Base-by-base conservation (phyloP, 2,329 filamentous ascomycete species). In the Hypoxylon sp. region DNA sequence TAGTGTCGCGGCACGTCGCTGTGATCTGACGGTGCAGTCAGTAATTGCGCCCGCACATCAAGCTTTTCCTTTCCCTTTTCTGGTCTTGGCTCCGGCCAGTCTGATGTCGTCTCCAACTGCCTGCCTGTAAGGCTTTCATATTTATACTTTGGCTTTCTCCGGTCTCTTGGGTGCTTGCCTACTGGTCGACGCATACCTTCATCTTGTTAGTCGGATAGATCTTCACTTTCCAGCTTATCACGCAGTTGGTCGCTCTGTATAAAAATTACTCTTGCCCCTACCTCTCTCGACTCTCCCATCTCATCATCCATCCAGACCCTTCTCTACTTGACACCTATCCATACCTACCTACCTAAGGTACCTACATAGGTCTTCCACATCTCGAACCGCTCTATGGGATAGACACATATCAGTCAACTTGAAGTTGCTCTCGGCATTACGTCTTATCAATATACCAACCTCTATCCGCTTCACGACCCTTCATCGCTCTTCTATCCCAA, bases 11-110 rank as follows among this genome's bases (percentile, higher is more conserved):
- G 23, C 24, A 33, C 2, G 5, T 53, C 49, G 18, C 55, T 51
- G n/a, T 49, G 47, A 53, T 35, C 47, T 46, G 48, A 50, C 46
- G 49, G 49, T 35, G 47, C 10, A 24, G 46, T 49, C 37, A 40
- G 27, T 41, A 38, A 33, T 27, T 33, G 49, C 45, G 20, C 8
- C 31, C 31, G 15, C 31, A 18, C 31, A 18, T 59, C 60, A 57
- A 54, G 49, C 57, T 43, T 52, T 37, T 38, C 26, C 13, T 15
- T 42, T 42, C 10, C 38, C 15, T 8, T 23, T 40, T 40, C 15
- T 23, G 18, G 17, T 5, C 35, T n/a, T 42, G 33, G 40, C 13
- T 24, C 38, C 43, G 49, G 33, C 53, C 40, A 38, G 21, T 38
- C 17, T 37, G n/a, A 47, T 27, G 41, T 24, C 40, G 20, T 42